Evolutionary conservation across 768 basidiomycete genomes (phyloP).

Genomic region (Ephemerocybe angulata): DNA sequence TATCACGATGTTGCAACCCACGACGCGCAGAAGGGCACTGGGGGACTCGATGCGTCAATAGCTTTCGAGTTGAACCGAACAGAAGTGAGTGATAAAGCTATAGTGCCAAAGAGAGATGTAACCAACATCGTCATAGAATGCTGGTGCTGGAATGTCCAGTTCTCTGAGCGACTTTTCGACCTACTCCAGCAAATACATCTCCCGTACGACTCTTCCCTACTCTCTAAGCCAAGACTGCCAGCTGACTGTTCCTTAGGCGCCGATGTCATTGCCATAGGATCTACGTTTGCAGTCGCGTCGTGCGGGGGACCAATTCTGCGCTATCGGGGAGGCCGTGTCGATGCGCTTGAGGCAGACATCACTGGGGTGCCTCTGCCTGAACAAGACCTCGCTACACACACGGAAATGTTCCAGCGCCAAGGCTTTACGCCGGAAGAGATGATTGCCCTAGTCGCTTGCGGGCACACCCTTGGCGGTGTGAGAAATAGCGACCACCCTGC

Average conservation of each 20-base stretch:
- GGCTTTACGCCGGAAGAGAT: conserved; percentile 46
- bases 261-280: conserved; percentile 40
- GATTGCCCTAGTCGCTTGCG: conserved; percentile 49
- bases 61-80: conserved; percentile 41
- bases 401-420: conserved; percentile 36
- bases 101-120: too few relatives aligned
- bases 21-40: conserved; percentile 41
- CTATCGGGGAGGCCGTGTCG: conserved; percentile 40
- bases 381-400: conserved; percentile 36
- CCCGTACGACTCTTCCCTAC: conserved; percentile 29
- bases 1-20: conserved; percentile 37
- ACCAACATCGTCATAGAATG: too few relatives aligned
- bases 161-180: conserved; percentile 38
- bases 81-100: conserved; percentile 30
- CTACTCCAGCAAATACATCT: conserved; percentile 42
- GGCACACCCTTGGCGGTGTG: conserved; percentile 49
- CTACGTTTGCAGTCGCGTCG: conserved; percentile 32
- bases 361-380: conserved; percentile 42
- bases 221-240: not conserved
- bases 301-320: conserved; percentile 48
- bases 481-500: conserved; percentile 43
- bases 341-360: conserved; percentile 34
- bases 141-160: too few relatives aligned
- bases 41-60: conserved; percentile 50
- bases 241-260: conserved; percentile 30